Base-by-base conservation (phyloP, 768 basidiomycete species). In the Macrolepiota albuminosa region DNA sequence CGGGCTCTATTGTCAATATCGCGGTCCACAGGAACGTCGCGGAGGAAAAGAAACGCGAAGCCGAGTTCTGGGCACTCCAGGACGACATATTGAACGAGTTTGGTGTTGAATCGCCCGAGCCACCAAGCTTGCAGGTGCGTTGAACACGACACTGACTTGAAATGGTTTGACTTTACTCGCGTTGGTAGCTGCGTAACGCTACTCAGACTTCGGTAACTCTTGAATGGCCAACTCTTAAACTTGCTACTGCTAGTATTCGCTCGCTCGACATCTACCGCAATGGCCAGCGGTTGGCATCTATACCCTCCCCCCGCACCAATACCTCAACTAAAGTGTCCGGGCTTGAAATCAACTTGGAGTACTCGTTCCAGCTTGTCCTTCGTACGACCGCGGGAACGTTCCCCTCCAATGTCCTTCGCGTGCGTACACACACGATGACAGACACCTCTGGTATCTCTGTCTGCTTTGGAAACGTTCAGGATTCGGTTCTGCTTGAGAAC, bases 1-100 rank as follows among this genome's bases (percentile, higher is more conserved):
- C 95, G 0, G 97, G 97, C 6, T 97, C 94, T 21, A 98, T 99
- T 65, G 93, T 99, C 66, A 97, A 94, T 71, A 98, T 98, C 72
- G 87, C 95, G 2, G 95, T 98, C 14, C 84, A 92, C 68, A 89
- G 94, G 63, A 97, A 99, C 70, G 73, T 84, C 36, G 70, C 78
- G 0, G 95, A 96, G 67, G 97, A 99, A 71, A 84, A 87, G 65
- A 83, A 85, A 62, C 84, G 93, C 61, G 88, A 93, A 60, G 72
- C 77, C 4, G 88, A 91, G 42, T 98, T 99, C 72, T 89, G 87
- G 89, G 72, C 80, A 2, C 78, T 99, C 43, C 97, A 98, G 72
- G 76, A 84, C 37, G 80, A 87, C 24, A 97, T 99, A 52, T 68
- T 93, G 37, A 74, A 85, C 13, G 82, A 82, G 42, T 98, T 86